Conservation (phyloP, 345 rosid genomes). For the Syzygium oleosum region DNA sequence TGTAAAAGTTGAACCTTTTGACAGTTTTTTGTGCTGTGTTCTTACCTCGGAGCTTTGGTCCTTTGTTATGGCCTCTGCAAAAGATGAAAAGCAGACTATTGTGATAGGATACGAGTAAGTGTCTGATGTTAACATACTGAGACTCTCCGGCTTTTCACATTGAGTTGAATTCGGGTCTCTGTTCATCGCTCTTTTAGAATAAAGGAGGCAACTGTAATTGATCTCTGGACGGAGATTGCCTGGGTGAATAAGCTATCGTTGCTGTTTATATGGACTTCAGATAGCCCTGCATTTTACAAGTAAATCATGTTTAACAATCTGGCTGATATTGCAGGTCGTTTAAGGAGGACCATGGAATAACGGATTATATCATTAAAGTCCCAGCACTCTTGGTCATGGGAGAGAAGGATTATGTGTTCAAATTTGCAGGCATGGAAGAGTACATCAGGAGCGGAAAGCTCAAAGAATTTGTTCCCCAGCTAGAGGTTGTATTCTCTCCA, state of each 20-base stretch:
- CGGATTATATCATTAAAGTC: slow-evolving; percentile 18
- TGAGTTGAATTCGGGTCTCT: background rate
- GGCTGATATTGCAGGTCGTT: background rate
- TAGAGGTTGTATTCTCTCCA: slow-evolving; percentile 18
- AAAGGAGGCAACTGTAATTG: background rate
- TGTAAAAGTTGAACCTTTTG: background rate
- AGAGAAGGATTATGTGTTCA: slow-evolving; percentile 34
- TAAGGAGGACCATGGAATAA: background rate
- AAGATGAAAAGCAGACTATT: background rate
- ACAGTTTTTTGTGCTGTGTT: background rate
- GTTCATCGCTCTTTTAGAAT: background rate
- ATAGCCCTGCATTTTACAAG: background rate
- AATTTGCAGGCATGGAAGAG: slow-evolving; percentile 45
- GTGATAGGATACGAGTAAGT: background rate
- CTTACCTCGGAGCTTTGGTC: background rate
- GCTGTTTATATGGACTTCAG: background rate
- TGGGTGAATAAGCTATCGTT: background rate
- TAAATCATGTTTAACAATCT: background rate
- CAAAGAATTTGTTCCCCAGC: slow-evolving; percentile 28
- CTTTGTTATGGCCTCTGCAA: background rate
- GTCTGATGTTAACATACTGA: background rate
- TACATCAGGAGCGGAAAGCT: slow-evolving; percentile 28
- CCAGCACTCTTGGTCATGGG: slow-evolving; percentile 49
- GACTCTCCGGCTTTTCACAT: background rate
- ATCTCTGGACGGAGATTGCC: background rate